Evolutionary conservation across 495 filamentous ascomycete species (phyloP).

Genomic region (Neurospora hispaniola): DNA sequence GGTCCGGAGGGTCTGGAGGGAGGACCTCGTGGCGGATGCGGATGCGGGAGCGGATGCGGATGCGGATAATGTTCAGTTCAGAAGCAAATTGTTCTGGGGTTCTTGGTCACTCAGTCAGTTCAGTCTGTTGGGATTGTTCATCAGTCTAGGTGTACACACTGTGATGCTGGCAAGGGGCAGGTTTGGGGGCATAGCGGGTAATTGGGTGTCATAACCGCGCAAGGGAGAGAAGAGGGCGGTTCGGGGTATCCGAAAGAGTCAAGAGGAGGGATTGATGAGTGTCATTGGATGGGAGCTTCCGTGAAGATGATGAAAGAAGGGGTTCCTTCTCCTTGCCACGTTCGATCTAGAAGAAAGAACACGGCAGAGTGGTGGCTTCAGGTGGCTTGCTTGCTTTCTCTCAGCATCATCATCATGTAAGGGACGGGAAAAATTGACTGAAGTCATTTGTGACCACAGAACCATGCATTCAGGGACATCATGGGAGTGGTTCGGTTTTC

Average conservation of each 20-base stretch:
- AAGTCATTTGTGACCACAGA: conserved; percentile 33
- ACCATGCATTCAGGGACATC: conserved; percentile 65
- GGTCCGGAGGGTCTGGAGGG: too few species aligned
- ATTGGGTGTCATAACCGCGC: background rate
- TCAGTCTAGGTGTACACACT: background rate
- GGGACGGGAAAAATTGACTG: background rate
- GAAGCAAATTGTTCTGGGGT: background rate
- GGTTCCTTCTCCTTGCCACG: background rate
- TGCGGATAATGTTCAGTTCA: background rate
- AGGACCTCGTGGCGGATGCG: too few species aligned
- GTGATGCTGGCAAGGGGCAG: background rate
- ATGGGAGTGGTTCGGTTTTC: conserved; percentile 66
- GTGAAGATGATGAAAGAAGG: background rate
- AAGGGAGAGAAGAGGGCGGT: background rate
- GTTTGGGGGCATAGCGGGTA: background rate
- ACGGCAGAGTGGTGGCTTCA: background rate
- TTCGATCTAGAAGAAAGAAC: background rate
- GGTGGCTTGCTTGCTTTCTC: background rate
- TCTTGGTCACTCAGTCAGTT: background rate
- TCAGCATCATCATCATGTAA: background rate
- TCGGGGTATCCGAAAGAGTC: background rate
- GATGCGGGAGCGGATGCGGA: background rate
- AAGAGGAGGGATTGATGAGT: background rate
- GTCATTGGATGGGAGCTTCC: background rate
- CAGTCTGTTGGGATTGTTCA: background rate